Evolutionary conservation across 1,139 yeast genomes (phyloP).

Genomic region (Candida sojae): DNA sequence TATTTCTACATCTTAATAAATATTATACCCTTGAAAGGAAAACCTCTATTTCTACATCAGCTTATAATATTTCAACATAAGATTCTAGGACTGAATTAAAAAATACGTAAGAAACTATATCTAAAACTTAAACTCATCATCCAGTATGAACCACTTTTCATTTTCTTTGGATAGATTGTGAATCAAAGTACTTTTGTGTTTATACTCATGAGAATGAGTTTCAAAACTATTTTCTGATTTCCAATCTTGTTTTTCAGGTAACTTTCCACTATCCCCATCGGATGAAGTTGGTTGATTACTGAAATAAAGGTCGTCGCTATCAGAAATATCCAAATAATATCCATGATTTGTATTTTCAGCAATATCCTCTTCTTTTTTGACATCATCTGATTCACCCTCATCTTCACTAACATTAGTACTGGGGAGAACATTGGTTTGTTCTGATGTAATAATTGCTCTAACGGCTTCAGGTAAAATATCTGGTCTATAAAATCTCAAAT

Average conservation of each 20-base stretch:
- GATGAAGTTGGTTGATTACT: not conserved
- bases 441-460: slow-evolving; percentile 42
- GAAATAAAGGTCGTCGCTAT: slow-evolving; percentile 2
- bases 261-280: not conserved
- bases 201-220: not conserved
- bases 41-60: too few species aligned
- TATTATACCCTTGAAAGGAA: not conserved
- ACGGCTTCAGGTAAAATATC: slow-evolving; percentile 41
- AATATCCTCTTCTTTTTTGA: not conserved
- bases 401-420: slow-evolving; percentile 3
- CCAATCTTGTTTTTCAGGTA: not conserved
- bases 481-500: slow-evolving; percentile 48
- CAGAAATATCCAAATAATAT: not conserved
- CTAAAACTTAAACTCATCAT: slow-evolving; percentile 1
- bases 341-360: not conserved
- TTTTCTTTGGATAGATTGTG: not conserved
- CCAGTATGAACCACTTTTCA: not conserved
- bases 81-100: not conserved
- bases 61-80: not conserved
- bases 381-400: not conserved
- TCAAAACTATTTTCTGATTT: not conserved
- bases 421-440: slow-evolving; percentile 33
- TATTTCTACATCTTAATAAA: not conserved
- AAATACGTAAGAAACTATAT: not conserved
- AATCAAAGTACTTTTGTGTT: not conserved